Conservation (phyloP, 257 asterid species). For the Perilla frutescens region DNA sequence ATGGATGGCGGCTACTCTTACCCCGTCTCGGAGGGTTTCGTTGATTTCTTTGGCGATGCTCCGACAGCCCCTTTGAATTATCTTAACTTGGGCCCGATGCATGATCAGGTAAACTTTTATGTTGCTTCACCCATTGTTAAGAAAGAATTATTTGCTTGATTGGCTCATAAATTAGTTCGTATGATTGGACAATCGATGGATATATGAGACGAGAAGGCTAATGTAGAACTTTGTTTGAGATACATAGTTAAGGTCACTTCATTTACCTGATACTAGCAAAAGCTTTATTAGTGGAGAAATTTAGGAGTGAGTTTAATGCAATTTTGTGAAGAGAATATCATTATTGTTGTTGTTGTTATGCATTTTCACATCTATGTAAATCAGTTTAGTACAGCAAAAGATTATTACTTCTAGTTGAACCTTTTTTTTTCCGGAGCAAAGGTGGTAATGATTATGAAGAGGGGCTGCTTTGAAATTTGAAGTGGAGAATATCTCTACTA, state of each 20-base stretch:
- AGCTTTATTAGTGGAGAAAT: background rate
- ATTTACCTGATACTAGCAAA: background rate
- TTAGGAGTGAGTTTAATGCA: background rate
- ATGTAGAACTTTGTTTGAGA: conserved; percentile 13
- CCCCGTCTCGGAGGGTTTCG: conserved; percentile 56
- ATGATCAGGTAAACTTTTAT: conserved; percentile 54
- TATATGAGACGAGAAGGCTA: background rate
- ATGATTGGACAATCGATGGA: background rate
- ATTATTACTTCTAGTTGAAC: background rate
- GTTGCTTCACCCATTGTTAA: conserved; percentile 10
- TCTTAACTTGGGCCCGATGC: conserved; percentile 54
- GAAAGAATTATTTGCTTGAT: background rate
- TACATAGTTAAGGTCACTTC: background rate
- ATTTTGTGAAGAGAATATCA: background rate
- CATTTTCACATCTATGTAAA: background rate
- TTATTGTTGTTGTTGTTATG: background rate
- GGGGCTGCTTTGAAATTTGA: conserved; percentile 22
- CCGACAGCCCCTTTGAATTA: conserved; percentile 58
- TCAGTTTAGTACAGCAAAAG: background rate
- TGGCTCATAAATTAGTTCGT: conserved; percentile 4
- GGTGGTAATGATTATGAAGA: background rate
- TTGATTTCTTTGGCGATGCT: conserved; percentile 56
- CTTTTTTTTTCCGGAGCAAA: background rate
- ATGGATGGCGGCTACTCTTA: conserved; percentile 59
- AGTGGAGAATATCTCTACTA: conserved; percentile 13